Evolutionary conservation across 164 flowering plant species (phyloP).

Genomic region (Vitis labrusca): DNA sequence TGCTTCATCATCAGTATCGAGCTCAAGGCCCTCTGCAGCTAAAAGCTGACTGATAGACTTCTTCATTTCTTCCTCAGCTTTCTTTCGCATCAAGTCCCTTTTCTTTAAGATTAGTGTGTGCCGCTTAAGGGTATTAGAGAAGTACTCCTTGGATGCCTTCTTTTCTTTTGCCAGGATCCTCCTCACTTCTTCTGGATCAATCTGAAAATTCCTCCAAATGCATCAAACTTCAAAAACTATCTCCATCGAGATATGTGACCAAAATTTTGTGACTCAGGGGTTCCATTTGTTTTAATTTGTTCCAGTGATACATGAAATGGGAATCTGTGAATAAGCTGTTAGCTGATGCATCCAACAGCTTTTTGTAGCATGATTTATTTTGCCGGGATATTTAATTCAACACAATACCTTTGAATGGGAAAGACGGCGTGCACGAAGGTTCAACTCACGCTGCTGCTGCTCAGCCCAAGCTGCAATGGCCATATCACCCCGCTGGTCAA

Average conservation of each 20-base stretch:
- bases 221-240: neutral
- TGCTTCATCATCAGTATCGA: slow-evolving; percentile 55
- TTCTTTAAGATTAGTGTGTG: slow-evolving; percentile 86
- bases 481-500: slow-evolving; percentile 98
- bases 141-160: slow-evolving; percentile 75
- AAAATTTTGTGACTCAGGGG: neutral
- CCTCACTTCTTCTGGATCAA: slow-evolving; percentile 92
- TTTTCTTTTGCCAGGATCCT: slow-evolving; percentile 74
- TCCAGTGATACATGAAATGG: too few relatives aligned
- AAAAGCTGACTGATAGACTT: slow-evolving; percentile 62
- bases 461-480: slow-evolving; percentile 98
- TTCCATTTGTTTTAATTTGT: too few relatives aligned
- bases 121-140: slow-evolving; percentile 64
- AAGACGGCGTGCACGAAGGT: slow-evolving; percentile 81
- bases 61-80: slow-evolving; percentile 79
- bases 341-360: too few relatives aligned
- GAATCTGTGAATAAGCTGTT: too few relatives aligned
- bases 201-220: slow-evolving; percentile 33
- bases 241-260: neutral
- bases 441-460: slow-evolving; percentile 89
- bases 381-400: neutral
- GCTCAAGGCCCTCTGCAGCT: slow-evolving; percentile 94
- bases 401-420: slow-evolving; percentile 82
- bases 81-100: slow-evolving; percentile 82
- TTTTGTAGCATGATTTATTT: neutral